phyloP scores from a whole-genome alignment of 2,329 filamentous ascomycete genomes.

The Aspergillus sp. region DNA sequence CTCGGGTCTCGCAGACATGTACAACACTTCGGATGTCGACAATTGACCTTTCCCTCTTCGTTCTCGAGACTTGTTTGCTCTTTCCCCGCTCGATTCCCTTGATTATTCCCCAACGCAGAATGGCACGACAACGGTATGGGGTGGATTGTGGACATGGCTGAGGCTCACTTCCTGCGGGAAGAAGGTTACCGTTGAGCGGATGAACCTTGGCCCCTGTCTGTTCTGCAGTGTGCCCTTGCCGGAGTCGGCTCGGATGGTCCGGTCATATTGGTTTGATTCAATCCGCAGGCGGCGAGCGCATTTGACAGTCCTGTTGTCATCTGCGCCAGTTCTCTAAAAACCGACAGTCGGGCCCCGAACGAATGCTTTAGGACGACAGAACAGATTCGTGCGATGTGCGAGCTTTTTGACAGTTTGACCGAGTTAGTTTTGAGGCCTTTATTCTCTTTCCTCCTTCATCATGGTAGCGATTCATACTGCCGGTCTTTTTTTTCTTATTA shows the following conservation, averaged over 20 bases:
- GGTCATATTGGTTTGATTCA: neutral
- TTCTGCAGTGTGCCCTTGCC: neutral
- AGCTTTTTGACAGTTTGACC: neutral
- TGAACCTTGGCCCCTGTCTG: neutral
- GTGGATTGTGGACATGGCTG: neutral
- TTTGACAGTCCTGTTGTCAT: neutral
- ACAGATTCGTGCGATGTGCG: neutral
- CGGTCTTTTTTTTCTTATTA: too few species aligned
- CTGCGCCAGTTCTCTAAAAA: slow-evolving; percentile 1
- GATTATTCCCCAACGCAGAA: neutral
- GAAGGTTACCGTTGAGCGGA: neutral
- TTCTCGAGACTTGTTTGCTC: too few species aligned
- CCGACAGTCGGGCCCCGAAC: neutral
- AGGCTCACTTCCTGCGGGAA: neutral
- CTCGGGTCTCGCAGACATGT: slow-evolving; percentile 24
- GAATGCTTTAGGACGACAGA: neutral
- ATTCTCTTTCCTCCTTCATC: neutral
- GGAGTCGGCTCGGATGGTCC: neutral
- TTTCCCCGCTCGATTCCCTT: neutral
- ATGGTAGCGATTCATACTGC: neutral
- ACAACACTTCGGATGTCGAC: slow-evolving; percentile 26
- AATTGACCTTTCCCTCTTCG: slow-evolving; percentile 4
- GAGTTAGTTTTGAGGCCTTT: neutral
- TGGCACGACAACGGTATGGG: neutral
- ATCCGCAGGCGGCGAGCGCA: neutral